phyloP scores from a whole-genome alignment of 768 basidiomycete genomes.

The Russula olivacea region DNA sequence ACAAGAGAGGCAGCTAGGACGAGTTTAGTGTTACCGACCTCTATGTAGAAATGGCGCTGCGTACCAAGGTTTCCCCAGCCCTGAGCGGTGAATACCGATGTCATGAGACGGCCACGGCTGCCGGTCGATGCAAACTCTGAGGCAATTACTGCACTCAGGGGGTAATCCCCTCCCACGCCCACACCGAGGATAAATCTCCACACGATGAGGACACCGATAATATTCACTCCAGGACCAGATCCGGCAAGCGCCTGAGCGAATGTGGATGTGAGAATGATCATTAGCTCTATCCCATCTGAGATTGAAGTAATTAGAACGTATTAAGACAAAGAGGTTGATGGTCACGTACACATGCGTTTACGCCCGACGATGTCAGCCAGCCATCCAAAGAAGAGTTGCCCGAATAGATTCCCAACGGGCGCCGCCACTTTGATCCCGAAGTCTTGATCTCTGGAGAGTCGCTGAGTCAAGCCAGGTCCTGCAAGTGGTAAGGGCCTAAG shows the following conservation, averaged over 20 bases:
- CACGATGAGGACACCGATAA: slow-evolving; percentile 69
- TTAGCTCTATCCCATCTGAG: slow-evolving; percentile 62
- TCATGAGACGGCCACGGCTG: slow-evolving; percentile 81
- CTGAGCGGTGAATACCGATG: slow-evolving; percentile 77
- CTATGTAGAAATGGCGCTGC: not conserved
- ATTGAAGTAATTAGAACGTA: not conserved
- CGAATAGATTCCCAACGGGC: slow-evolving; percentile 38
- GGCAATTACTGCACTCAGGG: slow-evolving; percentile 77
- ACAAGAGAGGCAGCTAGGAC: slow-evolving; percentile 56
- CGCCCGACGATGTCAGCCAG: slow-evolving; percentile 40
- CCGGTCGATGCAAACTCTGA: slow-evolving; percentile 81
- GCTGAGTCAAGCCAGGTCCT: not conserved
- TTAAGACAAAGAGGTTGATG: not conserved
- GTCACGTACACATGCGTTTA: slow-evolving; percentile 52
- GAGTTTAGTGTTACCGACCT: not conserved
- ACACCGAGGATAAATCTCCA: slow-evolving; percentile 84
- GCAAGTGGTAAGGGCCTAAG: not conserved
- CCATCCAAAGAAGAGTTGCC: slow-evolving; percentile 42
- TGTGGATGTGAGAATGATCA: slow-evolving; percentile 75
- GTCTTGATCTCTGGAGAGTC: slow-evolving; percentile 19
- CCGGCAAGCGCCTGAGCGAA: slow-evolving; percentile 80
- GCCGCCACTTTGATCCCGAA: slow-evolving; percentile 41
- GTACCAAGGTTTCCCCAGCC: slow-evolving; percentile 85
- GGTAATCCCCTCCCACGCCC: slow-evolving; percentile 88
- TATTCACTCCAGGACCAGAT: slow-evolving; percentile 55